phyloP scores from a whole-genome alignment of 2,329 filamentous ascomycete species.

The Chaetothyriales sp. region DNA sequence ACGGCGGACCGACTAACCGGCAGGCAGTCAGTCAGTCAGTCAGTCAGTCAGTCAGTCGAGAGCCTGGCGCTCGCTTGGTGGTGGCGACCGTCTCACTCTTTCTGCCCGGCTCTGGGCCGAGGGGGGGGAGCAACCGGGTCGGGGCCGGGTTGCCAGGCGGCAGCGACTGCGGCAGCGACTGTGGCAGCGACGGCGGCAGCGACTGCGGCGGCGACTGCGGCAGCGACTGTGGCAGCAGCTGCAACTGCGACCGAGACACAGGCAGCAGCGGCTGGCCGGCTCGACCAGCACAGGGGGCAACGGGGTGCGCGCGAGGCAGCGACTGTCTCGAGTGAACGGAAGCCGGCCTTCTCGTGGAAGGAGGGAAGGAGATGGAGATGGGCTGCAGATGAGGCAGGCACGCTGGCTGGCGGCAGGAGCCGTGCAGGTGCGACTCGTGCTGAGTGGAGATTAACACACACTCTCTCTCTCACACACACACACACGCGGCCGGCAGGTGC shows the following conservation, averaged over 20 bases:
- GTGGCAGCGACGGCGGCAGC: background rate
- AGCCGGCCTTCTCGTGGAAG: slow-evolving; percentile 17
- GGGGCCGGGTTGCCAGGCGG: background rate
- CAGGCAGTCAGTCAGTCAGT: no score
- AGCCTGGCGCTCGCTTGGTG: background rate
- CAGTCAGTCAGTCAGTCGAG: background rate
- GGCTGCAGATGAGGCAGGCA: background rate
- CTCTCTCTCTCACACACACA: no score
- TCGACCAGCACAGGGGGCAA: background rate
- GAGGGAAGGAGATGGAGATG: slow-evolving; percentile 5
- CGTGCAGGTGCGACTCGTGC: slow-evolving; percentile 4
- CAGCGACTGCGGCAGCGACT: background rate
- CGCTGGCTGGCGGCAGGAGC: background rate
- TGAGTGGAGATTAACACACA: slow-evolving; percentile 15
- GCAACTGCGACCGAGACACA: background rate
- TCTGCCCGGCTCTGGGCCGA: background rate
- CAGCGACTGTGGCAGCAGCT: background rate
- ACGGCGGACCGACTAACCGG: no score
- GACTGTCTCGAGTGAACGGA: slow-evolving; percentile 21
- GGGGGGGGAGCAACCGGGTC: no score
- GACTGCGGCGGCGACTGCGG: background rate
- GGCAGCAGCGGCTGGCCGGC: background rate
- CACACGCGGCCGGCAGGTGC: background rate
- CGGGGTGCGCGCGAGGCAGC: slow-evolving; percentile 13
- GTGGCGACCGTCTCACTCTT: background rate